phyloP scores from a whole-genome alignment of 2,329 filamentous ascomycete genomes.

The Amesomyces nigricolor region DNA sequence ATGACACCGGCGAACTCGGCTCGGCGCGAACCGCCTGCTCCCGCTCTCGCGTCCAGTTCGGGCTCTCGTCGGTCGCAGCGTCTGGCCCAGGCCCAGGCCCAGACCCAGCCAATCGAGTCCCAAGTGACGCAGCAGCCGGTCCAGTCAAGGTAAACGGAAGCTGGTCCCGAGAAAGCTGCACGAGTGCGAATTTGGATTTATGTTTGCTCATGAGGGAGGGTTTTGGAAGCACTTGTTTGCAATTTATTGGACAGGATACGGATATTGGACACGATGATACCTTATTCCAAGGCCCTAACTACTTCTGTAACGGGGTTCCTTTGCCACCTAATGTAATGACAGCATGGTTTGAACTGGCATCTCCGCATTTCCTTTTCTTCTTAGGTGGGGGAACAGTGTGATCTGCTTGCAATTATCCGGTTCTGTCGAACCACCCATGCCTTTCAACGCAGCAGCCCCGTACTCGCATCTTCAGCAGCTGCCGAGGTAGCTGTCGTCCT shows the following conservation, averaged over 20 bases:
- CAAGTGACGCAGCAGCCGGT: neutral
- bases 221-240: neutral
- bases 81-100: neutral
- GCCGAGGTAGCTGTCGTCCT: neutral
- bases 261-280: too few relatives aligned
- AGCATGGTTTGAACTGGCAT: too few relatives aligned
- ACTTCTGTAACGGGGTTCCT: too few relatives aligned
- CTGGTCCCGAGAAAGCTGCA: neutral
- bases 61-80: conserved; percentile 3
- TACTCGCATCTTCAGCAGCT: neutral
- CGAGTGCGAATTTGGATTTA: neutral
- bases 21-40: neutral
- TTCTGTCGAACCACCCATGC: too few relatives aligned
- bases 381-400: too few relatives aligned
- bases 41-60: neutral
- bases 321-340: too few relatives aligned
- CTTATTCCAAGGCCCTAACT: too few relatives aligned
- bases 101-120: neutral
- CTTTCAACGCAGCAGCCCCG: too few relatives aligned
- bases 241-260: too few relatives aligned
- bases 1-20: neutral
- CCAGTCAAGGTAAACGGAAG: neutral
- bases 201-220: neutral
- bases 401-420: too few relatives aligned
- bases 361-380: too few relatives aligned